Evolutionary conservation across 805 yeast genomes (phyloP).

Genomic region (Metschnikowia noctiluminum): DNA sequence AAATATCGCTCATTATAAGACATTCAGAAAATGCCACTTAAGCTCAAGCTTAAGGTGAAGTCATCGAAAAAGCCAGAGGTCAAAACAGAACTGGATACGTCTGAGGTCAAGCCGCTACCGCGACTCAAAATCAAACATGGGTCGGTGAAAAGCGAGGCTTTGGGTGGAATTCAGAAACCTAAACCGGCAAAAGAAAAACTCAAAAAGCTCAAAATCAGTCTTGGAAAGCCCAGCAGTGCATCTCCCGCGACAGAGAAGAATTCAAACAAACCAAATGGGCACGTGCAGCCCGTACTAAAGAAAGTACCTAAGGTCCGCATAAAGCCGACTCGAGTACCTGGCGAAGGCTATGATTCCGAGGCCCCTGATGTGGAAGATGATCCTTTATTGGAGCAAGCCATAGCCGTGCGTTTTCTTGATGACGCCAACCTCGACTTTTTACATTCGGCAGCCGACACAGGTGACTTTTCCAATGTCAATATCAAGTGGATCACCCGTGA

Average conservation of each 20-base stretch:
- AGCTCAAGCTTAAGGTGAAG: slow-evolving; percentile 21
- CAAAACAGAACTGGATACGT: slow-evolving; percentile 2
- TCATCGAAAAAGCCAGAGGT: slow-evolving; percentile 3
- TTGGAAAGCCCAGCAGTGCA: slow-evolving; percentile 13
- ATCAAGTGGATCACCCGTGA: slow-evolving; percentile 82
- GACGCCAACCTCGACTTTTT: slow-evolving; percentile 70
- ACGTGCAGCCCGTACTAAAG: slow-evolving; percentile 10
- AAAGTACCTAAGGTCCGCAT: slow-evolving; percentile 47
- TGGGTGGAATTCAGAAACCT: slow-evolving; percentile 12
- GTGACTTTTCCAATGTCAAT: slow-evolving; percentile 67
- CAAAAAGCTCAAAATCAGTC: slow-evolving; percentile 26
- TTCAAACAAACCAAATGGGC: slow-evolving; percentile 1
- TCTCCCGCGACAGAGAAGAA: slow-evolving; percentile 1
- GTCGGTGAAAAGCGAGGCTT: slow-evolving; percentile 7
- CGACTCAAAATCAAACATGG: slow-evolving; percentile 24
- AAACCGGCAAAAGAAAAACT: slow-evolving; percentile 18
- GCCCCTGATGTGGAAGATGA: slow-evolving; percentile 96
- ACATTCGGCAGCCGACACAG: slow-evolving; percentile 70
- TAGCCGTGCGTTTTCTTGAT: slow-evolving; percentile 70
- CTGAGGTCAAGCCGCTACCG: slow-evolving; percentile 13
- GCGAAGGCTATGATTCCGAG: slow-evolving; percentile 95
- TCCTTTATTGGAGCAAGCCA: slow-evolving; percentile 85
- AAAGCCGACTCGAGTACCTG: slow-evolving; percentile 69
- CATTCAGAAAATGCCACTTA: slow-evolving; percentile 21
- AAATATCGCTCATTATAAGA: too few species aligned